Base-by-base conservation (phyloP, 257 asterid genomes). In the Solanum peruvianum region DNA sequence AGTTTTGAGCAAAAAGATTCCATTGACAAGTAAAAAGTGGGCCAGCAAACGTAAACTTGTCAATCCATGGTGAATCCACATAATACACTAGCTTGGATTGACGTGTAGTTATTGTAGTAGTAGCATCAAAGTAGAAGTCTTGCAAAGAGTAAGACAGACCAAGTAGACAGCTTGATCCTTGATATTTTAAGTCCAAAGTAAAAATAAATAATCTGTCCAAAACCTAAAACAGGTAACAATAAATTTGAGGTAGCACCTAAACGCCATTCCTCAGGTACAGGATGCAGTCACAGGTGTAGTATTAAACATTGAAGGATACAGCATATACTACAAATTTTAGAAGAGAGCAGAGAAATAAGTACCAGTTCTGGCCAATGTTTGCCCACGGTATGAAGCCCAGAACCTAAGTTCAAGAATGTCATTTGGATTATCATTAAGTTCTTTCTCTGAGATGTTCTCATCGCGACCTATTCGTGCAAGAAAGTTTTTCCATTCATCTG, bases 331-430 rank as follows among this genome's bases (percentile, higher is more conserved):
- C 41, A 80, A 16, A 71, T 72, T 52, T 49, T n/a, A 49, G 16
- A 86, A 49, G 56, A 87, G 35, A 77, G 39, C 15, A 39, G 76
- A 86, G 71, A 69, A 83, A 16, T 64, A 84, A 58, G 72, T 87
- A 93, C 99, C 98, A 86, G 99, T 97, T 89, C 99, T 93, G 83
- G 99, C 98, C 90, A 97, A 91, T n/a, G 99, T 97, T 90, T 97
- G 99, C 85, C 98, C 99, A 82, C 99, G 94, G 87, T 94, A 97
- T 62, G 99, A 97, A 82, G 99, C 99, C 99, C 99, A 97, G 89
- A 95, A 95, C 86, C 98, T 94, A 86, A 97, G 93, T 89, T 97
- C 99, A 90, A 95, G 98, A 87, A 95, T 95, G 87, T 97, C 98
- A 87, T 86, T 92, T 70, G 98, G 95, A 90, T 93, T 92, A 92